Conservation (phyloP, 1,284 basidiomycete species). For the Trichosporon ovoides region DNA sequence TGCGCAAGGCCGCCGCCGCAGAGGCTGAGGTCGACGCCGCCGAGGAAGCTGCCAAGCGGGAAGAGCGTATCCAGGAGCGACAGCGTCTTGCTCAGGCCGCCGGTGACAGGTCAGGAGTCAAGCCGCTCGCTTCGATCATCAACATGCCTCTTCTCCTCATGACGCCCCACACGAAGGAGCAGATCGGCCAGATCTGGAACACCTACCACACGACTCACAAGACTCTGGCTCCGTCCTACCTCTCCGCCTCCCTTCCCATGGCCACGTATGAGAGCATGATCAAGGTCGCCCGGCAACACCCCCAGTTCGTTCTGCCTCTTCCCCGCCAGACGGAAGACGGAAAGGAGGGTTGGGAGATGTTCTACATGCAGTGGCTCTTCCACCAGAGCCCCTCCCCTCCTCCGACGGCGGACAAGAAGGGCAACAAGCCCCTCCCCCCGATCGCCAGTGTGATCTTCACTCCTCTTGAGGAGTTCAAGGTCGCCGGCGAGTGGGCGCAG, state of each 20-base stretch:
- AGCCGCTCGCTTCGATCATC: conserved; percentile 72
- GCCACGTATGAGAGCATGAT: conserved; percentile 69
- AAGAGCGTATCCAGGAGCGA: conserved; percentile 40
- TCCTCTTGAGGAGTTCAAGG: conserved; percentile 89
- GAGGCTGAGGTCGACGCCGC: conserved; percentile 50
- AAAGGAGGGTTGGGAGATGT: conserved; percentile 68
- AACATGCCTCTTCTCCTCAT: conserved; percentile 67
- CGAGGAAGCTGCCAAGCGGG: conserved; percentile 46
- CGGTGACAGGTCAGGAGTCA: conserved; percentile 45
- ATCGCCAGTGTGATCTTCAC: conserved; percentile 74
- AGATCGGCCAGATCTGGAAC: conserved; percentile 78
- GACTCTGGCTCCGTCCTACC: conserved; percentile 70
- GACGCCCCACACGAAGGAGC: conserved; percentile 63
- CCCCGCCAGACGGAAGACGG: conserved; percentile 50
- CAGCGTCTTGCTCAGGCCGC: conserved; percentile 26
- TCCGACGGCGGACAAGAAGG: conserved; percentile 10
- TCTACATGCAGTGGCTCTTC: conserved; percentile 79
- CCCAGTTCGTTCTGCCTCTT: conserved; percentile 72
- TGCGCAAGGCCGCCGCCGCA: conserved; percentile 1
- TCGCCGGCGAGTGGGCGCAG: conserved; percentile 77
- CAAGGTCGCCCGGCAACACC: conserved; percentile 59
- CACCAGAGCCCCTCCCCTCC: conserved; percentile 58
- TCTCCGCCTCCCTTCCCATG: conserved; percentile 72
- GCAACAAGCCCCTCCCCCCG: conserved; percentile 42
- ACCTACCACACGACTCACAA: conserved; percentile 73